Base-by-base conservation (phyloP, 2,329 filamentous ascomycete species). In the Nectriaceae sp. region DNA sequence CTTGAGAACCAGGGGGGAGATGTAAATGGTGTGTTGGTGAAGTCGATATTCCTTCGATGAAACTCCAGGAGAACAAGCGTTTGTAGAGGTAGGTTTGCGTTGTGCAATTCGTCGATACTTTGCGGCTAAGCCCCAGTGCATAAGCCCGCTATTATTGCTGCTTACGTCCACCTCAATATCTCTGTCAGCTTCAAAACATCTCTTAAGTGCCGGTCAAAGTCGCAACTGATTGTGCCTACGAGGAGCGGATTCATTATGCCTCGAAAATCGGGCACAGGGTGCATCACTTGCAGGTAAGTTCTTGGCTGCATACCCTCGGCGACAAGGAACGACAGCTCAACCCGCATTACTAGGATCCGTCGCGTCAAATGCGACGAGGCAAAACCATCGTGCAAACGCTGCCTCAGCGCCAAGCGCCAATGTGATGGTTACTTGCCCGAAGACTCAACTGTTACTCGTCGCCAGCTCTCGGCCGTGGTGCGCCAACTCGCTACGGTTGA, bases 301-400 rank as follows among this genome's bases (percentile, higher is more conserved):
- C 13, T 26, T 22, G n/a, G 42, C 22, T 11, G 24, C 6, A 19
- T n/a, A 33, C 18, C 22, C 20, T 13, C 2, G 10, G 1, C 11
- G 35, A n/a, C 20, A 16, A 8, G 15, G 16, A 26, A 11, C 3
- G 4, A 15, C 11, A 15, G 0, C 22, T 38, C 40, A 4, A 42
- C 10, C 19, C 4, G 5, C 11, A 10, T 24, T 20, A 40, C 19
- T 3, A 69, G 66, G 31, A 68, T 71, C 37, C 68, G 68, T 1
- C 66, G 66, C 19, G 63, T 71, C 3, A 70, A 69, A 39, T 71
- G 68, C 47, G 68, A 70, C 47, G 64, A 68, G 52, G 43, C 50
- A 15, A 65, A 61, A 31, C 68, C 68, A 0, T 40, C 41, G 2
- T 71, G 68, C 45, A 53, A 53, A 5, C 60, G 61, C 24, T 69